Conservation (phyloP, 306 rosid species). For the Lupinus albus region DNA sequence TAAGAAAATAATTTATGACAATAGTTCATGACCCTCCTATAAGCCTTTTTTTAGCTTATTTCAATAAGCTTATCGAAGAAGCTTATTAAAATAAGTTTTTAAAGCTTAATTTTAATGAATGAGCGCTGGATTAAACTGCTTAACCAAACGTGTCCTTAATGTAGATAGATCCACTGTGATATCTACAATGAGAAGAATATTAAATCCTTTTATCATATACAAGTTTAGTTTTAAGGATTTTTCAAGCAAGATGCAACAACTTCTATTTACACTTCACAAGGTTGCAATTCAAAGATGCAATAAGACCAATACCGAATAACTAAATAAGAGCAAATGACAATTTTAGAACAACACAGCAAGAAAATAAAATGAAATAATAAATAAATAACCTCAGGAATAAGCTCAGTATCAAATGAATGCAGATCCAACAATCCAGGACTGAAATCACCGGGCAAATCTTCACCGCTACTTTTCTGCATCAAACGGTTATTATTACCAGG, state of each 20-base stretch:
- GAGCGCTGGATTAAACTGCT: no score
- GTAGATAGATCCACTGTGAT: constrained; percentile 2
- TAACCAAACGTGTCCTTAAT: no score
- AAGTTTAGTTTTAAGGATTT: constrained; percentile 1
- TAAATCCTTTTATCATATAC: background rate
- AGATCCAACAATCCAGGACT: constrained; percentile 97
- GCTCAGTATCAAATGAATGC: constrained; percentile 93
- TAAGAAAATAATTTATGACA: no score
- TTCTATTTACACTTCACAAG: background rate
- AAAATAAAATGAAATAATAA: background rate
- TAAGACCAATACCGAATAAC: background rate
- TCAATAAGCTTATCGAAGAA: no score
- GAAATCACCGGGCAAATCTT: constrained; percentile 73
- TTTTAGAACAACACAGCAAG: constrained; percentile 8
- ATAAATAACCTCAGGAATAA: constrained; percentile 77
- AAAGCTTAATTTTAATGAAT: no score
- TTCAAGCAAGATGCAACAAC: background rate
- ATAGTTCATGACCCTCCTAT: no score
- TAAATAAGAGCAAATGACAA: background rate
- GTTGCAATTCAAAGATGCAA: constrained; percentile 16
- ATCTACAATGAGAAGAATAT: constrained; percentile 6
- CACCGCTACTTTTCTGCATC: constrained; percentile 60
- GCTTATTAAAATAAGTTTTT: no score
- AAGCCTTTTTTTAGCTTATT: no score
- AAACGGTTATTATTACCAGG: constrained; percentile 60